Evolutionary conservation across 805 yeast genomes (phyloP).

Genomic region (Cyberlindnera sargentensis): DNA sequence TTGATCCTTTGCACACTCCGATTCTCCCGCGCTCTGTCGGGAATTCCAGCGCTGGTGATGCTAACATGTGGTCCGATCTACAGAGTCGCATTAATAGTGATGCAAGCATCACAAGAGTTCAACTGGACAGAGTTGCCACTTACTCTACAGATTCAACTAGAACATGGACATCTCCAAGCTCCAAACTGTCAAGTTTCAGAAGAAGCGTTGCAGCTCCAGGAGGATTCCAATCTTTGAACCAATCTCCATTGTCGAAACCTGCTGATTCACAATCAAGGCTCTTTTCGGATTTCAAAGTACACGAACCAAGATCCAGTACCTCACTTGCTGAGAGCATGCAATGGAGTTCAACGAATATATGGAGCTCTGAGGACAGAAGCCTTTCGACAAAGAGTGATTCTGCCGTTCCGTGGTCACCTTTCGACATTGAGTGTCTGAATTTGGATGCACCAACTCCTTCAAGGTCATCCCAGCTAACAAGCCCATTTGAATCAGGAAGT

Average conservation of each 20-base stretch:
- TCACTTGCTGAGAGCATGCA: conserved; percentile 3
- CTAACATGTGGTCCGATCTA: neutral
- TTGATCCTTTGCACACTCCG: no score
- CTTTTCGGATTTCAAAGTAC: conserved; percentile 4
- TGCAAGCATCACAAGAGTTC: conserved; percentile 1
- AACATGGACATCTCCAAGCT: conserved; percentile 20
- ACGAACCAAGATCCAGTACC: neutral
- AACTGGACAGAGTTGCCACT: conserved; percentile 1
- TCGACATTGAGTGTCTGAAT: conserved; percentile 16
- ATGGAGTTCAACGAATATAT: conserved; percentile 20
- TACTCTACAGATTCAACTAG: conserved; percentile 6
- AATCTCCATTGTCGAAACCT: conserved; percentile 19
- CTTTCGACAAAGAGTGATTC: conserved; percentile 23
- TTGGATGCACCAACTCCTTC: conserved; percentile 12
- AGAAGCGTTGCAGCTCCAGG: conserved; percentile 11
- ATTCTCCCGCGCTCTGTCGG: no score
- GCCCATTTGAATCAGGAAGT: conserved; percentile 1
- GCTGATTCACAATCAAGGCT: conserved; percentile 9
- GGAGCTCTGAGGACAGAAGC: conserved; percentile 21
- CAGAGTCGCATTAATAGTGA: conserved; percentile 1
- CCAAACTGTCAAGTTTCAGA: conserved; percentile 23
- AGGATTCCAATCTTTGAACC: conserved; percentile 13
- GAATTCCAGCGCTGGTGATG: no score
- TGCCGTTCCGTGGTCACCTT: conserved; percentile 22
- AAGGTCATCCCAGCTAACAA: conserved; percentile 3